phyloP scores from a whole-genome alignment of 495 filamentous ascomycete genomes.

The Neurospora tetrasperma region DNA sequence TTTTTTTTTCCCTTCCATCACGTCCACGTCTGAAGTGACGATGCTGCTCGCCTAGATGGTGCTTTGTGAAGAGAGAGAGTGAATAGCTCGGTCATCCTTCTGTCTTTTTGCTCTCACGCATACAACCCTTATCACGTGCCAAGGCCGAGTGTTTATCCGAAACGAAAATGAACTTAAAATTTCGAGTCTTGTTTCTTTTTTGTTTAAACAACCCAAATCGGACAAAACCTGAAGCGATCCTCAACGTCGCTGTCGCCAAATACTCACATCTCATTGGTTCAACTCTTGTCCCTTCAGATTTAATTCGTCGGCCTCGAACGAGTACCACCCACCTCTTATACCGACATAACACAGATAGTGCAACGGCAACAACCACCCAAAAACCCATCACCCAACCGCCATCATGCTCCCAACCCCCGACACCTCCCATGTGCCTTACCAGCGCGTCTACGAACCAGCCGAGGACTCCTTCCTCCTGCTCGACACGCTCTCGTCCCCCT shows the following conservation, averaged over 20 bases:
- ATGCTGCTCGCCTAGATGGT: background rate
- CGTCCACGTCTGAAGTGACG: background rate
- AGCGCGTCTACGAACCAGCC: conserved; percentile 82
- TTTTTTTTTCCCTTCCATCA: background rate
- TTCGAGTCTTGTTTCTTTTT: background rate
- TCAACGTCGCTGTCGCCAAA: background rate
- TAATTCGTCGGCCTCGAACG: background rate
- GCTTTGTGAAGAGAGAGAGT: background rate
- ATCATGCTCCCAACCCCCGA: conserved; percentile 84
- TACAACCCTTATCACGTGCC: background rate
- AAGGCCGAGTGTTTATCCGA: background rate
- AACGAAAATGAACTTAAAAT: background rate
- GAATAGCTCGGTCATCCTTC: background rate
- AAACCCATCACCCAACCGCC: background rate
- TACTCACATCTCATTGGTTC: background rate
- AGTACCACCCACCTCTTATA: background rate
- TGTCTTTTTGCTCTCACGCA: background rate
- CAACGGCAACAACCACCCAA: background rate
- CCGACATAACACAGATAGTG: background rate
- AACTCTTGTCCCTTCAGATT: background rate
- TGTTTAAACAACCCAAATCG: background rate
- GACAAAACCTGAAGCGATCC: background rate
- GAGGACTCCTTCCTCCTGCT: conserved; percentile 94
- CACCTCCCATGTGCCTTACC: conserved; percentile 78
- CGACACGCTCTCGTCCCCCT: conserved; percentile 70